phyloP scores from a whole-genome alignment of 805 yeast genomes.

The Candida cerambycidarum region DNA sequence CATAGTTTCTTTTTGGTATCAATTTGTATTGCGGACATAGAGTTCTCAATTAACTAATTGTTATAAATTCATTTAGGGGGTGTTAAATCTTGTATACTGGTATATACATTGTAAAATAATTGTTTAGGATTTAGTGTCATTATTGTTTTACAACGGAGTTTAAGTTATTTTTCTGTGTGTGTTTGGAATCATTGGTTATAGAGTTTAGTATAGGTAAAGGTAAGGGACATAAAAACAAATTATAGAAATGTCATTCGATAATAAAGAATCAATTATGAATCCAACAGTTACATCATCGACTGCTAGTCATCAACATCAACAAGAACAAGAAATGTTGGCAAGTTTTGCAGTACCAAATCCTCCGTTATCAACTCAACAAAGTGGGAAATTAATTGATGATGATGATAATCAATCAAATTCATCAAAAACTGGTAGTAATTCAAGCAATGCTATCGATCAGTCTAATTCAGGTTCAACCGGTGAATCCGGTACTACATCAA shows the following conservation, averaged over 20 bases:
- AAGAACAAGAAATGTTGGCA: constrained; percentile 43
- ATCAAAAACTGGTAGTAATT: constrained; percentile 1
- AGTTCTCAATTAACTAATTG: neutral
- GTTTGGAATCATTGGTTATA: no score
- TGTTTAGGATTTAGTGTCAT: no score
- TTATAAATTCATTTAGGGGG: neutral
- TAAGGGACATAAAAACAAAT: no score
- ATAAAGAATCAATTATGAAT: constrained; percentile 8
- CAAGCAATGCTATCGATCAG: neutral
- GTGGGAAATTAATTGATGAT: constrained; percentile 6
- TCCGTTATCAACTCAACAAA: constrained; percentile 39
- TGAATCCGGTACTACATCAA: neutral
- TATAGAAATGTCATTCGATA: constrained; percentile 1
- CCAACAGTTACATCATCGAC: constrained; percentile 17
- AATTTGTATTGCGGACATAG: neutral
- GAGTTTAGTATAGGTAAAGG: no score
- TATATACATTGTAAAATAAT: constrained; percentile 7
- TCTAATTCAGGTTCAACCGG: neutral
- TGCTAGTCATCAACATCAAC: constrained; percentile 44
- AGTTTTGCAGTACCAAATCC: constrained; percentile 42
- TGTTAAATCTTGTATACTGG: constrained; percentile 8
- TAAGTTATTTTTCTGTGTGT: no score
- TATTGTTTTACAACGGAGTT: no score
- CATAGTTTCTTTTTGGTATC: neutral
- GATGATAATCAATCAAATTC: constrained; percentile 4